Evolutionary conservation across 2,329 filamentous ascomycete genomes (phyloP).

Genomic region (Thelonectria blattea): DNA sequence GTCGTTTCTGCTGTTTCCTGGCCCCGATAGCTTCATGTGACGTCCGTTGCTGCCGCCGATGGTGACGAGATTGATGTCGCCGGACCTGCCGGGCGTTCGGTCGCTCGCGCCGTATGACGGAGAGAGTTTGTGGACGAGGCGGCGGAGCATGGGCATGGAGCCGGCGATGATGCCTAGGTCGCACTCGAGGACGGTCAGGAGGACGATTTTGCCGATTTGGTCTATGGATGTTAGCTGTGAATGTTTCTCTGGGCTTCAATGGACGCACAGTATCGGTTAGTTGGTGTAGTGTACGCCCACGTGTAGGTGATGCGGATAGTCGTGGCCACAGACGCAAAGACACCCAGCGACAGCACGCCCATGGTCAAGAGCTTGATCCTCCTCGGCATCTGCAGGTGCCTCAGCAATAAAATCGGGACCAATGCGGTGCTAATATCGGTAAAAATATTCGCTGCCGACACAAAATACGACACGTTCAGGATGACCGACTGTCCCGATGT

Average conservation of each 20-base stretch:
- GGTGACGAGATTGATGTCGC: constrained; percentile 25
- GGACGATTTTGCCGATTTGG: constrained; percentile 30
- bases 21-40: constrained; percentile 20
- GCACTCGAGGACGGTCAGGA: constrained; percentile 36
- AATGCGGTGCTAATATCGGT: constrained; percentile 23
- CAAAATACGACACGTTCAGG: constrained; percentile 24
- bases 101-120: constrained; percentile 20
- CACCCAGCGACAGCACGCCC: constrained; percentile 22
- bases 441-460: constrained; percentile 27
- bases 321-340: constrained; percentile 27
- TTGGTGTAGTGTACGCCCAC: constrained; percentile 22
- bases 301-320: constrained; percentile 29
- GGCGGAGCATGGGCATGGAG: constrained; percentile 35
- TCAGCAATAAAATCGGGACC: constrained; percentile 22
- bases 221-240: constrained; percentile 13
- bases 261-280: constrained; percentile 15
- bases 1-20: constrained; percentile 5
- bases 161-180: constrained; percentile 35
- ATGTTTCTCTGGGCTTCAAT: neutral
- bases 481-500: constrained; percentile 23
- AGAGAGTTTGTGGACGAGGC: constrained; percentile 23
- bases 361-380: constrained; percentile 25
- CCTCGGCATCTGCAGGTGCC: constrained; percentile 24
- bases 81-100: constrained; percentile 16
- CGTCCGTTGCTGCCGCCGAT: constrained; percentile 17